Evolutionary conservation across 2,329 filamentous ascomycete genomes (phyloP).

Genomic region (Bipolaris bicolor): DNA sequence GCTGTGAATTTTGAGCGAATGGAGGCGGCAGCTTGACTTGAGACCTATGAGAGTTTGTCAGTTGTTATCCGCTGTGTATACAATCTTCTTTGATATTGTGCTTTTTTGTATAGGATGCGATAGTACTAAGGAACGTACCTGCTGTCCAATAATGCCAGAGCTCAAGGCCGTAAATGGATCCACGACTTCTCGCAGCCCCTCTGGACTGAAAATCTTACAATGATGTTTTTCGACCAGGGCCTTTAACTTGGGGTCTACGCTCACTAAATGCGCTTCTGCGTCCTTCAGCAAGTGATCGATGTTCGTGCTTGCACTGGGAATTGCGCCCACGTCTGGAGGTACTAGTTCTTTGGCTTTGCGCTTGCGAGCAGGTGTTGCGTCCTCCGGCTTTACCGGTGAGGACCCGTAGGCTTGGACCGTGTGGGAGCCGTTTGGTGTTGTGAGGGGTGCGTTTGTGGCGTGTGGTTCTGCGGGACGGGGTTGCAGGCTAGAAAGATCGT

Average conservation of each 20-base stretch:
- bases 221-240: conserved; percentile 74
- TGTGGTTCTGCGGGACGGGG: conserved; percentile 67
- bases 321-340: conserved; percentile 39
- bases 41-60: conserved; percentile 60
- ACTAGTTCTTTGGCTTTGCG: conserved; percentile 47
- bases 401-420: conserved; percentile 57
- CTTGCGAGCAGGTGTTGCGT: conserved; percentile 51
- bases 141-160: conserved; percentile 92
- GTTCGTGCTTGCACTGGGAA: conserved; percentile 58
- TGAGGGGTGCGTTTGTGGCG: conserved; percentile 70
- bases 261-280: conserved; percentile 75
- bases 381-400: conserved; percentile 41
- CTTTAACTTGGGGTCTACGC: conserved; percentile 73
- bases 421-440: conserved; percentile 73
- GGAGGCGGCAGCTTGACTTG: conserved; percentile 84
- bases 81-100: too few relatives aligned
- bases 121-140: conserved; percentile 51
- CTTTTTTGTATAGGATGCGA: too few relatives aligned
- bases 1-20: conserved; percentile 72
- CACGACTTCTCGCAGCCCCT: conserved; percentile 80
- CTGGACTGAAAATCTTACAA: conserved; percentile 80
- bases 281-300: conserved; percentile 75
- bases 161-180: conserved; percentile 86
- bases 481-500: conserved; percentile 28
- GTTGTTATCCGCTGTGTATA: too few relatives aligned